Evolutionary conservation across 2,329 filamentous ascomycete genomes (phyloP).

Genomic region (Colletotrichum chlorophyti): DNA sequence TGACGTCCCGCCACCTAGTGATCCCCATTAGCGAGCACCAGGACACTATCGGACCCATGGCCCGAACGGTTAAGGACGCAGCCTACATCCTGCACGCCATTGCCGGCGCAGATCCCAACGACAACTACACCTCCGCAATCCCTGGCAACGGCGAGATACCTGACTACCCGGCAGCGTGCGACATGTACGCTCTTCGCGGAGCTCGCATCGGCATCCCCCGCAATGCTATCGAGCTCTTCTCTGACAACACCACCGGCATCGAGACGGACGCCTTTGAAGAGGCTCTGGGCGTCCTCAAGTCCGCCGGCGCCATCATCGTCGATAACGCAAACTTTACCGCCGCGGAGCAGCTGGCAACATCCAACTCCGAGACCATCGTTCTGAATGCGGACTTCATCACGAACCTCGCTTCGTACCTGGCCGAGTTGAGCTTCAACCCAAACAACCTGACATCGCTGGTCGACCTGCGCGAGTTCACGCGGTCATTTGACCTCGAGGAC

Average conservation of each 20-base stretch:
- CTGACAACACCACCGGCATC: conserved; percentile 23
- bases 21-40: conserved; percentile 70
- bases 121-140: conserved; percentile 67
- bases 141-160: conserved; percentile 63
- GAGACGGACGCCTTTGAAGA: conserved; percentile 58
- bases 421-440: conserved; percentile 63
- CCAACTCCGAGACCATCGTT: conserved; percentile 42
- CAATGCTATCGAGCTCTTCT: conserved; percentile 57
- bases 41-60: conserved; percentile 70
- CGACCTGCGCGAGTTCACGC: conserved; percentile 63
- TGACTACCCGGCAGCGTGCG: conserved; percentile 65
- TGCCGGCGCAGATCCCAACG: conserved; percentile 62
- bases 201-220: conserved; percentile 68
- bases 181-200: conserved; percentile 57
- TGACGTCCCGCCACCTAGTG: conserved; percentile 66
- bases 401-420: conserved; percentile 63
- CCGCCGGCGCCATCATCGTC: conserved; percentile 65
- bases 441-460: conserved; percentile 56
- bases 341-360: conserved; percentile 34
- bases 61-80: conserved; percentile 68
- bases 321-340: conserved; percentile 54
- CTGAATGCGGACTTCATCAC: conserved; percentile 65
- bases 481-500: conserved; percentile 57
- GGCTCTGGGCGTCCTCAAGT: conserved; percentile 55
- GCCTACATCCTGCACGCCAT: conserved; percentile 67